Base-by-base conservation (phyloP, 1,284 basidiomycete species). In the Moesziomyces sp. region DNA sequence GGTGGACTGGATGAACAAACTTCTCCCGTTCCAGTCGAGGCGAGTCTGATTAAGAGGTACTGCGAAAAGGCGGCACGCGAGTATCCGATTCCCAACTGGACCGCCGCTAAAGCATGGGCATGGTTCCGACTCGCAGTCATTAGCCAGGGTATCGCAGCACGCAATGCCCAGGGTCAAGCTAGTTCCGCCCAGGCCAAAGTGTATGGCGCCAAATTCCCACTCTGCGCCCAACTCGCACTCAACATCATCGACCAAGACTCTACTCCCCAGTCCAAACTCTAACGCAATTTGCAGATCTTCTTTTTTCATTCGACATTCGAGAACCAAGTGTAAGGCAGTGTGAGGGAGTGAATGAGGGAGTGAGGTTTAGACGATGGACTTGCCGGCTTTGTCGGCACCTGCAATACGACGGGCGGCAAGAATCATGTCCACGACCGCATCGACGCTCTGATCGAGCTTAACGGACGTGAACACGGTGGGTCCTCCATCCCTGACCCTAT, bases 381-480 rank as follows among this genome's bases (percentile, higher is more conserved):
- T 55, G 35, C 79, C 79, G 11, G 70, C 72, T 49, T 76, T 67
- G 34, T 78, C 78, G 14, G 87, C 86, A 8, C 86, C 86, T 52
- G 86, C 86, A 9, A 89, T 88, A 80, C 89, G 89, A 92, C 95
- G 96, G 9, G 94, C 94, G 11, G 90, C 91, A 30, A 97, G 85
- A 67, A 98, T 90, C 40, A 97, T 88, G 49, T 91, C 90, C 6
- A 91, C 89, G 4, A 97, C 89, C 62, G 93, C 92, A 48, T 93
- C 89, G 2, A 98, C 90, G 0, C 93, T 94, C 62, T 89, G 89
- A 30, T 87, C 88, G 62, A 93, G 87, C 82, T 92, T 91, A 55
- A 99, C 90, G 67, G 92, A 92, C 0, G 93, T 90, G 85, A 99
- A 99, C 21, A 97, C 84, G 0, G 96, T 98, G 1, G 96, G 96